These are phyloP conservation scores for Dissophora ornata DNA, from an alignment of 192 early-diverging fungal genomes.

Conservation along the genomic window DNA sequence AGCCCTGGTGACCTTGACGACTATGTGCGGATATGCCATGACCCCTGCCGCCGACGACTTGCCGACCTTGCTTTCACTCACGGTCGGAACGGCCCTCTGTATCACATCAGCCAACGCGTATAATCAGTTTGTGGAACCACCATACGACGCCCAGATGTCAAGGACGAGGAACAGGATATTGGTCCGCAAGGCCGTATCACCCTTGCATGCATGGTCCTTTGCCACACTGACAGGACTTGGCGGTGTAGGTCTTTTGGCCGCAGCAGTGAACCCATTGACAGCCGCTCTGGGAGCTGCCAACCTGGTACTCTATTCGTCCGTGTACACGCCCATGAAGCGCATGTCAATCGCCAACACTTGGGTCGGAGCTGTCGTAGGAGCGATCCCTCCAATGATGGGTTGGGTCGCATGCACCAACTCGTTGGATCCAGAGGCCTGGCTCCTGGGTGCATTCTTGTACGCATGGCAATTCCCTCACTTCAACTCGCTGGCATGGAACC, in stretches of 20 bases:
- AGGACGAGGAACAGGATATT: conserved; percentile 90
- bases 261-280: conserved; percentile 89
- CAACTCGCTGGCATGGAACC: conserved; percentile 91
- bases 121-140: conserved; percentile 96
- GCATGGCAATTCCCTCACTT: conserved; percentile 99
- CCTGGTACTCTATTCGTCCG: conserved; percentile 87
- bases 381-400: conserved; percentile 98
- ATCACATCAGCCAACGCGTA: conserved; percentile 91
- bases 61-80: conserved; percentile 80
- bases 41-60: conserved; percentile 77
- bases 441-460: conserved; percentile 86
- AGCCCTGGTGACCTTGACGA: conserved; percentile 89
- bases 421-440: conserved; percentile 80
- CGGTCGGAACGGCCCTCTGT: conserved; percentile 88
- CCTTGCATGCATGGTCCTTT: conserved; percentile 81
- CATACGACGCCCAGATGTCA: conserved; percentile 98
- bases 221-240: conserved; percentile 73
- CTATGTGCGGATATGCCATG: conserved; percentile 95
- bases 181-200: conserved; percentile 81
- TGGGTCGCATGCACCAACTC: conserved; percentile 90
- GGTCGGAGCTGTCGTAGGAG: conserved; percentile 94
- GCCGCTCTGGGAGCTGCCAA: conserved; percentile 86
- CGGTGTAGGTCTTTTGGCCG: conserved; percentile 72
- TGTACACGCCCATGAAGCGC: conserved; percentile 97
- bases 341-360: conserved; percentile 94